Percentiles rank a stretch among this genome's conserved stretches.
Evolutionary conservation across 1,284 basidiomycete species (phyloP).

Genomic region (Heterobasidion irregulare): DNA sequence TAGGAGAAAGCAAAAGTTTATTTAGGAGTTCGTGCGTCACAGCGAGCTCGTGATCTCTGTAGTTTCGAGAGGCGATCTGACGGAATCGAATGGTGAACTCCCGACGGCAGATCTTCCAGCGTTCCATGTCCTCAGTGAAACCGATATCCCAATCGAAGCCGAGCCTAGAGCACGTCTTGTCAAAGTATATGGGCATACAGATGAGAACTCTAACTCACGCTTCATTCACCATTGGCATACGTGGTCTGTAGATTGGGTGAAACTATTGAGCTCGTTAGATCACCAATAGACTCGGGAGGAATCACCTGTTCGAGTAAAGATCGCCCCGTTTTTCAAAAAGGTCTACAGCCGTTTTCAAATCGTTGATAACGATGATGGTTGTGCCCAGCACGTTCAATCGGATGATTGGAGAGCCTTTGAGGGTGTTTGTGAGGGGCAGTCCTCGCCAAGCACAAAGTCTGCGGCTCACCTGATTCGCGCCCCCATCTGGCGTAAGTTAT

Average conservation of each 20-base stretch:
- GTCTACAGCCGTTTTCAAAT: not conserved
- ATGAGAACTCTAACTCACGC: not conserved
- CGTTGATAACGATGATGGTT: not conserved
- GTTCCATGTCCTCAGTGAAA: not conserved
- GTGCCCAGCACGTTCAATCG: not conserved
- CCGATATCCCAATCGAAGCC: not conserved
- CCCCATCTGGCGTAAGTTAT: not conserved
- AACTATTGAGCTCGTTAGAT: not conserved
- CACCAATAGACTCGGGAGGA: not conserved
- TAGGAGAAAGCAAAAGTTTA: not conserved
- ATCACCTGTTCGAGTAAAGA: not conserved
- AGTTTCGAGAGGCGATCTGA: not conserved
- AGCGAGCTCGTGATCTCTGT: not conserved
- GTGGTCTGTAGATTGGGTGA: not conserved
- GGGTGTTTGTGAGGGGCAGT: not conserved
- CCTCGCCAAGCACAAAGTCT: not conserved
- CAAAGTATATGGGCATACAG: not conserved
- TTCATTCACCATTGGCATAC: not conserved
- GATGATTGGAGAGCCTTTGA: not conserved
- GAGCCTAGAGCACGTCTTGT: not conserved
- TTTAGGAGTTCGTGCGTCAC: not conserved
- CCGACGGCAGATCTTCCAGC: not conserved
- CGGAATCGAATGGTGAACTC: not conserved
- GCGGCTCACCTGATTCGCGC: not conserved
- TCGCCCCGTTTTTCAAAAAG: not conserved